Base-by-base conservation (phyloP, 345 rosid genomes). In the Lepidium africanum region DNA sequence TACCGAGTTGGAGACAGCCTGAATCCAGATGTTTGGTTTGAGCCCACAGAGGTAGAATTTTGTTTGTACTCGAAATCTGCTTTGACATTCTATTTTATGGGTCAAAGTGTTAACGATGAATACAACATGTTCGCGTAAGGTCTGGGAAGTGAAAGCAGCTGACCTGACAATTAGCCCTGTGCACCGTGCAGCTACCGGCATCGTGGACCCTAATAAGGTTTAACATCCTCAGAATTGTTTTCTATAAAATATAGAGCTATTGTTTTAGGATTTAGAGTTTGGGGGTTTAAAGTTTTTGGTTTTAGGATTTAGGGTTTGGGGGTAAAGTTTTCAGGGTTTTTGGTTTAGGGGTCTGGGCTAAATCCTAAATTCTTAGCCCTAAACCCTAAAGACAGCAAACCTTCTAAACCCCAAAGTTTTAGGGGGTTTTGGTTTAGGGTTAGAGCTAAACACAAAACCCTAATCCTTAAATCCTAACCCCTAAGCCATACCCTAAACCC, bases 131-230 rank as follows among this genome's bases (percentile, higher is more conserved):
- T 57, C 58, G 65, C 38, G 65, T 62, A 52, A 91, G 97, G 99
- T 94, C 14, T 94, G 99, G 97, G 96, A 94, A 83, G 99, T 94
- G 62, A 91, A 89, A 84, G 99, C 96, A 77, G 96, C 97, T 60
- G 99, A 94, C 73, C 76, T 91, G 74, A 91, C 97, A 41, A 85
- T 91, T 69, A 94, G 97, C 72, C 99, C 97, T 52, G 96, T 87
- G 74, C 81, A 91, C 76, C 80, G 81, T 77, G 97, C 99, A 46
- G 97, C 99, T 60, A 77, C 83, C 21, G 99, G 97, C 61, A 67
- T 75, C 40, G 96, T 89, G 48, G 96, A 91, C 78, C 76, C 84
- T 51, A 85, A 82, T 57, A 94, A 94, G 99, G 99, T 93, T 67
- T 59, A 45, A 46, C 58, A 67, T 36, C 15, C 19, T 51, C 47